Evolutionary conservation across 78 protist genomes (phyloP).

Genomic region (Speleostelium caveatum): DNA sequence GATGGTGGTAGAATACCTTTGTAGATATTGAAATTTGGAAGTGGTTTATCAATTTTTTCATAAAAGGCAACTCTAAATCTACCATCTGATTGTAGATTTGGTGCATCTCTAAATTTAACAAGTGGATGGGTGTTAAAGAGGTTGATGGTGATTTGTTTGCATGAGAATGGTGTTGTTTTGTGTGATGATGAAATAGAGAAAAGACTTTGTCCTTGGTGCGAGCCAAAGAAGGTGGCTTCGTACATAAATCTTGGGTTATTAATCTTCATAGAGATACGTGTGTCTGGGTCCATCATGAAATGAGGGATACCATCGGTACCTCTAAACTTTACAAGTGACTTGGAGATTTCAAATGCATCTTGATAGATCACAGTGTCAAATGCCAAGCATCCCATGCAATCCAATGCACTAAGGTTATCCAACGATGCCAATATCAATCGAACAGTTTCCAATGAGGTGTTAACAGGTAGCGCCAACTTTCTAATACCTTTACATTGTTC

Average conservation of each 20-base stretch:
- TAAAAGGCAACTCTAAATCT: neutral
- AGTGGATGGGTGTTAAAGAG: conserved; percentile 1
- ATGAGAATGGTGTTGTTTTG: neutral
- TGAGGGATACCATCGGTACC: conserved; percentile 2
- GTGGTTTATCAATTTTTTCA: neutral
- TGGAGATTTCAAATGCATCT: neutral
- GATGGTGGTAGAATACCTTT: too few species aligned
- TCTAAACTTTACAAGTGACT: neutral
- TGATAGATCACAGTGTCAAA: neutral
- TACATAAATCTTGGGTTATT: neutral
- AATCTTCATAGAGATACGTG: neutral
- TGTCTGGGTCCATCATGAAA: neutral
- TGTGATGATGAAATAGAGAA: too few species aligned
- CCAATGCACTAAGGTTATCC: neutral
- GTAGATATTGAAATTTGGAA: neutral
- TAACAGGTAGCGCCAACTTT: conserved; percentile 25
- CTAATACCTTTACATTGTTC: neutral
- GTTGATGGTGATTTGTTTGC: neutral
- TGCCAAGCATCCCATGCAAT: neutral
- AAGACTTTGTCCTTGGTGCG: too few species aligned
- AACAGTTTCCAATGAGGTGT: neutral
- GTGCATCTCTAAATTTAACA: conserved; percentile 38
- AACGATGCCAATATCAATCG: neutral
- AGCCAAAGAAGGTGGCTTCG: neutral
- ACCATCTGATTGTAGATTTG: neutral